Evolutionary conservation across 2,329 filamentous ascomycete genomes (phyloP), one percentile per base, ranked within the genome.

Genomic region (Fusarium foetens): DNA sequence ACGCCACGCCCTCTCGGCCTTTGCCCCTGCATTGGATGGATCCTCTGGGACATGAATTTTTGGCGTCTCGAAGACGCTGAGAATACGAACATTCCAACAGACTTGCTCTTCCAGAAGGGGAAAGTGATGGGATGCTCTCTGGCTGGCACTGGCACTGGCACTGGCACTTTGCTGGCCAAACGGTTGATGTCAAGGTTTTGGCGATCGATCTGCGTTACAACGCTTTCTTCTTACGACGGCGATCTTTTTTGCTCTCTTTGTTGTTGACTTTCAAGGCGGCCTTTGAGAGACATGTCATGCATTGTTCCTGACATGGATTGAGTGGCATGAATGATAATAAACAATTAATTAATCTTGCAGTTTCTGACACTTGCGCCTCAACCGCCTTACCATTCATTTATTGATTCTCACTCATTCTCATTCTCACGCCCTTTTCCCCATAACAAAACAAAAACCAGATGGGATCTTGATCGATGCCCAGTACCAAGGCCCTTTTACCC

Each of bases 21-120:
- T 51, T 61, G 51, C 64, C 71, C 71, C 70, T 73, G 70, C 70
- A 72, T 72, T 53, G 66, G 55, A 31, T 57, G 46, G 65, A 49
- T 35, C 41, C 49, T 48, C 57, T 59, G 48, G 31, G 48, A 48
- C 13, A 36, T 42, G 45, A 31, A 10, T 45, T 66, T 66, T 25
- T 51, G 62, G 62, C 35, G 48, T 33, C 39, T 65, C 33, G 33
- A 58, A 51, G 65, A 36, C 55, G 57, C 38, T 35, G 49, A 45
- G 51, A 70, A 72, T 73, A 73, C 70, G 66, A 73, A 67, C 58
- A 66, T 41, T 60, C 63, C 52, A 60, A 23, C 19, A 45, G 29
- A 38, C 42, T 29, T 63, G n/a, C 38, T 48, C 42, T 60, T 60
- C 70, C 68, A 60, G 39, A 72, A 65, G 36, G 9, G 71, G 71